Evolutionary conservation across 2,329 filamentous ascomycete species (phyloP), one percentile per base, ranked within the genome.

Genomic region (Juglanconis sp.): DNA sequence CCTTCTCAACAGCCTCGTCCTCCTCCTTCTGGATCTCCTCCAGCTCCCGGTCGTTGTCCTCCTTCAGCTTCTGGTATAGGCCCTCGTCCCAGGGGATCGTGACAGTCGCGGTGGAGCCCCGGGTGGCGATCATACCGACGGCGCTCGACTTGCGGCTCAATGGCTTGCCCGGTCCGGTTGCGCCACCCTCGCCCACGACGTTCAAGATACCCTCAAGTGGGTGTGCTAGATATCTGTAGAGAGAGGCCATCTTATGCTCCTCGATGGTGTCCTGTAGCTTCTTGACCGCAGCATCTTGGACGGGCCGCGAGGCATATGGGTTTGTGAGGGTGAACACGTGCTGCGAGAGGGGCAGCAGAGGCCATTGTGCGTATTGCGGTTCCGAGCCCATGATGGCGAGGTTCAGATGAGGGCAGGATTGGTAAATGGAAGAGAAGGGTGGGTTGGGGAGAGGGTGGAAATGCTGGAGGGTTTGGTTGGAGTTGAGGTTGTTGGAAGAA

Each of bases 1-100:
- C 94, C 76, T 96, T 93, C 82, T 99, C 95, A 46, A 90, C 89
- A 9, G 95, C 95, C 73, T 99, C 93, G 64, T 96, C 94, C 74
- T 94, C 89, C 75, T 95, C 91, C 76, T 92, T 92, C 77, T 93
- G 87, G 69, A 90, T 86, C 55, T 79, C 83, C 66, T 90, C 88
- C 52, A 94, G 79, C 79, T 94, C 90, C 69, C 85, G 83, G 68
- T 91, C 89, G 69, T 95, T 95, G 65, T 91, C 88, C 65, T 85
- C 85, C 73, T 88, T 86, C 66, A 95, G 78, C 72, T 85, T 83
- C 69, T 90, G 84, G 73, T 97, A 98, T 63, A 96, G 79, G 31
- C 84, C 82, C 78, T 98, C 93, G 71, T 99, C 92, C 95, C 95
- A 99, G 0, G 91, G 85, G 59, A 98, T 80, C 67, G 85, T 87